A percentile compares a stretch with the other conserved stretches of the same genome.
These are phyloP conservation scores for Thuidium tamariscinum DNA, from an alignment of 225 moss, liverwort and hornwort species.

Conservation along the genomic window DNA sequence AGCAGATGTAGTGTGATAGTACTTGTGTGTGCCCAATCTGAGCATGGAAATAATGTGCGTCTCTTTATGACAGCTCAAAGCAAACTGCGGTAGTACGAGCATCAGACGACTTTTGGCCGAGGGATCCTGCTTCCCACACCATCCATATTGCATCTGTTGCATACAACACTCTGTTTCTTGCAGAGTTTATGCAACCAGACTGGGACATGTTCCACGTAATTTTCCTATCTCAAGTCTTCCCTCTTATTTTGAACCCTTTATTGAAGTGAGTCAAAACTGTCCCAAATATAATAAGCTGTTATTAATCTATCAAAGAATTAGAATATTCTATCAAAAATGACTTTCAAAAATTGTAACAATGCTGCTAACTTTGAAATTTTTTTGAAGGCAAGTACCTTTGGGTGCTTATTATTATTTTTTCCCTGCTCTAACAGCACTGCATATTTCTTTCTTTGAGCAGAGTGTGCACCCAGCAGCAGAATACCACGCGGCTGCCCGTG, in stretches of 20 bases:
- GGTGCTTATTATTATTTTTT: neutral
- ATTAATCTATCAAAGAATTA: neutral
- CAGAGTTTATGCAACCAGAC: conserved; percentile 96
- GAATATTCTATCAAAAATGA: neutral
- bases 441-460: conserved; percentile 27
- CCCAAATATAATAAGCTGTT: neutral
- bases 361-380: neutral
- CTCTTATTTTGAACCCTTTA: neutral
- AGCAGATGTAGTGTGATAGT: neutral
- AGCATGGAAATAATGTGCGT: neutral
- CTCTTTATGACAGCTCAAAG: conserved; percentile 50
- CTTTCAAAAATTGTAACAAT: neutral
- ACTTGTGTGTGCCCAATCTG: neutral
- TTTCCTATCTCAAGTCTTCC: neutral
- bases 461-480: conserved; percentile 90
- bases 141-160: conserved; percentile 95
- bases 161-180: conserved; percentile 86
- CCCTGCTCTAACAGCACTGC: neutral
- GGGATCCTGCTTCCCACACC: conserved; percentile 92
- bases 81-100: conserved; percentile 88
- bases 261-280: neutral
- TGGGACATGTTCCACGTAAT: conserved; percentile 99
- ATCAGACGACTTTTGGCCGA: conserved; percentile 97
- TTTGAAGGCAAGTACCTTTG: neutral
- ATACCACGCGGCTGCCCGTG: conserved; percentile 95